Evolutionary conservation across 116 monocot genomes (phyloP).

Genomic region (Dioscorea cayenensis): DNA sequence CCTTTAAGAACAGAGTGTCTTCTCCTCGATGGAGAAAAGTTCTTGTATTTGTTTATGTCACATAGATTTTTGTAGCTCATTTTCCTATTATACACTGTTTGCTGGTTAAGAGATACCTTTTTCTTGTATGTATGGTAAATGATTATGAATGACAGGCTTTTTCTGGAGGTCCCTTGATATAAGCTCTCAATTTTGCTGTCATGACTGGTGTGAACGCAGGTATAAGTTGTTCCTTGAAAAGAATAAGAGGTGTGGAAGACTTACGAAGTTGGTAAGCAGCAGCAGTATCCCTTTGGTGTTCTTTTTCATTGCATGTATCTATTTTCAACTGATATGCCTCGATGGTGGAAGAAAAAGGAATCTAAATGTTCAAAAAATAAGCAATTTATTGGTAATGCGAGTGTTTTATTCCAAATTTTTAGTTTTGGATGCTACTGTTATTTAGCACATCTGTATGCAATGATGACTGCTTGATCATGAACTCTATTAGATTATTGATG

Average conservation of each 20-base stretch:
- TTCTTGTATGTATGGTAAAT: not conserved
- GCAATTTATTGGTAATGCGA: no score
- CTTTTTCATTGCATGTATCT: not conserved
- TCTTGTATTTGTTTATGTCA: not conserved
- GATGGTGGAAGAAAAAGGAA: no score
- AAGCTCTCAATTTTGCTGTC: conserved; percentile 85
- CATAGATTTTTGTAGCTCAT: not conserved
- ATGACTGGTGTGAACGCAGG: conserved; percentile 82
- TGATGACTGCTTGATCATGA: no score
- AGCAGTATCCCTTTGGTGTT: no score
- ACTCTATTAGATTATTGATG: no score
- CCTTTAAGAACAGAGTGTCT: not conserved
- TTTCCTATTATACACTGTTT: not conserved
- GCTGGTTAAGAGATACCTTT: not conserved
- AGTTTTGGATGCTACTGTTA: no score
- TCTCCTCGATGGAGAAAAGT: not conserved
- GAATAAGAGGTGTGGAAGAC: conserved; percentile 60
- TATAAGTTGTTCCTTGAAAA: conserved; percentile 60
- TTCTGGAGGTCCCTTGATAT: conserved; percentile 51
- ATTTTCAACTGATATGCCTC: not conserved
- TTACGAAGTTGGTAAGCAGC: conserved; percentile 29
- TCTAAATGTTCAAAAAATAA: no score
- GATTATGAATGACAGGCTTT: conserved; percentile 34
- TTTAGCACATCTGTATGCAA: no score
- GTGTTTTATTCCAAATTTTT: no score